Conservation (phyloP, 1,284 basidiomycete species). For the Pseudozyma thailandica region DNA sequence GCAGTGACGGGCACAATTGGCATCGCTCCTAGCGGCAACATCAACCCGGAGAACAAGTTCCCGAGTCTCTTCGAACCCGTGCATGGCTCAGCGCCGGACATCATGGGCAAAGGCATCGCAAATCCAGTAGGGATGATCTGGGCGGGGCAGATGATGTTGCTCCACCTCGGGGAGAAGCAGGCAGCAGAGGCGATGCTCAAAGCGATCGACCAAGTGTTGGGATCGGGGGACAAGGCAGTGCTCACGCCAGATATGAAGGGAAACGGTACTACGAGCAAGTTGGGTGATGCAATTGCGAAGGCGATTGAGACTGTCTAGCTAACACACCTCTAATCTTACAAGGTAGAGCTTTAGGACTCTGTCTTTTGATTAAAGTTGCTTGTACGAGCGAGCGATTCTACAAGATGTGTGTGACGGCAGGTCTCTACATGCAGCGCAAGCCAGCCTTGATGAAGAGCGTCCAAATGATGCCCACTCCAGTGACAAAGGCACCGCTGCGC, state of each 20-base stretch:
- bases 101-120: constrained; percentile 54
- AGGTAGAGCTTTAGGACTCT: no score
- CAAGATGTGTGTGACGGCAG: background rate
- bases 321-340: no score
- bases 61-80: constrained; percentile 72
- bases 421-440: constrained; percentile 16
- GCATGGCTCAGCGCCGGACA: constrained; percentile 36
- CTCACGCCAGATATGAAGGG: constrained; percentile 53
- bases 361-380: constrained; percentile 5
- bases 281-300: constrained; percentile 46
- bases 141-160: constrained; percentile 74
- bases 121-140: constrained; percentile 72
- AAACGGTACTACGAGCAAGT: constrained; percentile 23
- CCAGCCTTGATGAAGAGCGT: constrained; percentile 50
- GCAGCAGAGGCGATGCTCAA: constrained; percentile 72
- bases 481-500: constrained; percentile 23
- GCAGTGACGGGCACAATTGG: constrained; percentile 74
- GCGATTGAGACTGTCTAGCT: constrained; percentile 20
- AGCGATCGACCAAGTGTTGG: constrained; percentile 71
- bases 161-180: constrained; percentile 72
- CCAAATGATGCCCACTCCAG: constrained; percentile 44
- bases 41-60: constrained; percentile 71
- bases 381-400: background rate
- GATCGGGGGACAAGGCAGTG: constrained; percentile 7
- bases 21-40: constrained; percentile 73